A percentile compares a stretch with the other conserved stretches of the same genome.
Conservation (phyloP, 2,329 filamentous ascomycete species). For the Claviceps spartinae region DNA sequence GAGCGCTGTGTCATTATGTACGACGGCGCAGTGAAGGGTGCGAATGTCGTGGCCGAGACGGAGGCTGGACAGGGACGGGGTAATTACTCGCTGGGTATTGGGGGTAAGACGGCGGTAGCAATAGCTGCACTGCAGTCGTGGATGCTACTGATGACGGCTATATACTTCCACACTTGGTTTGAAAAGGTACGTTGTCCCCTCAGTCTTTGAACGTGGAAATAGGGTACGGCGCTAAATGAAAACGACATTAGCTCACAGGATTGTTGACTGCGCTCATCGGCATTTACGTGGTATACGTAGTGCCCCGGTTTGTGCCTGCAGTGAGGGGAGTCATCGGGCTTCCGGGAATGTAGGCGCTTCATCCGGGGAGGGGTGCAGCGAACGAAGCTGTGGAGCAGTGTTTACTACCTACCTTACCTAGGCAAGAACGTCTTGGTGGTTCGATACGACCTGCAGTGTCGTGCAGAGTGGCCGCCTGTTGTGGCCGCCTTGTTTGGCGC, state of each 20-base stretch:
- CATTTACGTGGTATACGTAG: conserved; percentile 36
- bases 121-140: conserved; percentile 67
- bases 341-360: conserved; percentile 22
- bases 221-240: not conserved
- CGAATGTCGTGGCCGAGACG: conserved; percentile 31
- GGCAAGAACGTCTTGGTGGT: too few relatives aligned
- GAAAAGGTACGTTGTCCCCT: conserved; percentile 59
- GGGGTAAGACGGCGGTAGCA: conserved; percentile 41
- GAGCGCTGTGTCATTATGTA: conserved; percentile 51
- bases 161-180: conserved; percentile 97
- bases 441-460: too few relatives aligned
- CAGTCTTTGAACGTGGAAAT: too few relatives aligned
- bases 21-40: conserved; percentile 53
- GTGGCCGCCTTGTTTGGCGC: too few relatives aligned
- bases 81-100: conserved; percentile 25
- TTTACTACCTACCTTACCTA: too few relatives aligned
- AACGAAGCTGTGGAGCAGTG: too few relatives aligned
- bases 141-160: conserved; percentile 98
- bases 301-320: conserved; percentile 36
- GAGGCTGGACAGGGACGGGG: conserved; percentile 12
- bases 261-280: conserved; percentile 33
- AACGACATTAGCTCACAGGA: conserved; percentile 34
- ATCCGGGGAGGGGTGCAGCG: too few relatives aligned
- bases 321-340: conserved; percentile 33
- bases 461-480: too few relatives aligned